Percentiles rank a stretch among this genome's conserved stretches.
Conservation (phyloP, 23 red algal genomes). For the Gracilaria domingensis region DNA sequence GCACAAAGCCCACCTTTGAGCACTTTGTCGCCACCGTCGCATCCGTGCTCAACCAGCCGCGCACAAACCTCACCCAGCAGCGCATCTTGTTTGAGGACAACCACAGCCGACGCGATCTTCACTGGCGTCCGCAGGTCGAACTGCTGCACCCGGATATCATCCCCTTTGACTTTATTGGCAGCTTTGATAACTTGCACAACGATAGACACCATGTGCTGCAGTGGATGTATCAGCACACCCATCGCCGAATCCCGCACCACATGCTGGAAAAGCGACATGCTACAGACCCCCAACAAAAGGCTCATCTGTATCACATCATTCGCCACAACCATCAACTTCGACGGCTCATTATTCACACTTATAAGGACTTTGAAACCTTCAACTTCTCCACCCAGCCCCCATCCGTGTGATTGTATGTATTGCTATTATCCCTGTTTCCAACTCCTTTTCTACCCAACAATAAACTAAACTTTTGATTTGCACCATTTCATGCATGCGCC, state of each 20-base stretch:
- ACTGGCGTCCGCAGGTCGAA: constrained; percentile 83
- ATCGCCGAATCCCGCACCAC: constrained; percentile 17
- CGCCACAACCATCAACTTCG: constrained; percentile 15
- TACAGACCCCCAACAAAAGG: constrained; percentile 38
- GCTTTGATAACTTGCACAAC: constrained; percentile 62
- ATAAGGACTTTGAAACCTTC: constrained; percentile 61
- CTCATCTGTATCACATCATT: constrained; percentile 4
- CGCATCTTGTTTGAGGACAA: constrained; percentile 36
- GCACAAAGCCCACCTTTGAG: constrained; percentile 43
- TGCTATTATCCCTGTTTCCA: too few relatives aligned
- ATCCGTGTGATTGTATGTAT: not conserved
- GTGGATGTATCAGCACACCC: constrained; percentile 71
- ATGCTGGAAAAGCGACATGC: constrained; percentile 25
- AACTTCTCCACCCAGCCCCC: constrained; percentile 38
- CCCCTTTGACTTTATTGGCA: constrained; percentile 76
- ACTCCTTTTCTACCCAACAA: too few relatives aligned
- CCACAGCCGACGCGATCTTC: constrained; percentile 48
- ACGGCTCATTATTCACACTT: constrained; percentile 24
- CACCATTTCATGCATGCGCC: too few relatives aligned
- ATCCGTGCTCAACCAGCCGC: constrained; percentile 18
- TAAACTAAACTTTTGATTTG: too few relatives aligned
- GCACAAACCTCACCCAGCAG: not conserved
- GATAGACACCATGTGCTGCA: constrained; percentile 56
- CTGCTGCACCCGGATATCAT: constrained; percentile 75
- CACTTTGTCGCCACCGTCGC: constrained; percentile 35